These are phyloP conservation scores for Oxyria digyna DNA, from an alignment of 148 eudicot genomes.

Conservation along the genomic window DNA sequence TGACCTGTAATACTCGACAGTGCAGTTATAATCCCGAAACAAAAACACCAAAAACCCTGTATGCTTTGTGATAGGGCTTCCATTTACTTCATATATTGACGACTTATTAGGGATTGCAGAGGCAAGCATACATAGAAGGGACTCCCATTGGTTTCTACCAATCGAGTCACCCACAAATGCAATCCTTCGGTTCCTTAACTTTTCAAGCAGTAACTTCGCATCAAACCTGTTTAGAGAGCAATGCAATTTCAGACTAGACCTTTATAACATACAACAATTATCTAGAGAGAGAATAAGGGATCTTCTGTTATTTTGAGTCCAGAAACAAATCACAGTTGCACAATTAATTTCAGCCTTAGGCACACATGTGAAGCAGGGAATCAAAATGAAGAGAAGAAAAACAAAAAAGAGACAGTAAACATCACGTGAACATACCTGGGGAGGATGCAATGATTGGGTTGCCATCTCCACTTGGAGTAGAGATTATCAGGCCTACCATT, in stretches of 20 bases:
- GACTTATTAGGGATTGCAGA: slow-evolving; percentile 42
- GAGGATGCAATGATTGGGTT: slow-evolving; percentile 66
- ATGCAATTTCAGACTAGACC: background rate
- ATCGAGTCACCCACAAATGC: slow-evolving; percentile 67
- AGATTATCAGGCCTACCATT: slow-evolving; percentile 69
- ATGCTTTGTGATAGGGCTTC: slow-evolving; percentile 53
- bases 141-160: slow-evolving; percentile 77
- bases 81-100: slow-evolving; percentile 40
- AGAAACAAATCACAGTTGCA: background rate
- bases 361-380: too few relatives aligned
- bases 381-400: too few relatives aligned
- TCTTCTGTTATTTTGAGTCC: background rate
- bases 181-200: slow-evolving; percentile 40
- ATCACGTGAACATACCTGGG: slow-evolving; percentile 42
- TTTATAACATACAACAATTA: background rate
- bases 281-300: background rate
- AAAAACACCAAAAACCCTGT: slow-evolving; percentile 42
- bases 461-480: slow-evolving; percentile 94
- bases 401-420: too few relatives aligned
- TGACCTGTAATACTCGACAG: slow-evolving; percentile 52
- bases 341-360: background rate
- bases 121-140: slow-evolving; percentile 53
- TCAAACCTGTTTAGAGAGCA: slow-evolving; percentile 35
- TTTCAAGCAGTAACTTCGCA: slow-evolving; percentile 67
- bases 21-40: slow-evolving; percentile 51